A percentile compares a stretch with the other conserved stretches of the same genome.
phyloP scores from a whole-genome alignment of 2,329 filamentous ascomycete species.

The Scortechinia acanthostroma region DNA sequence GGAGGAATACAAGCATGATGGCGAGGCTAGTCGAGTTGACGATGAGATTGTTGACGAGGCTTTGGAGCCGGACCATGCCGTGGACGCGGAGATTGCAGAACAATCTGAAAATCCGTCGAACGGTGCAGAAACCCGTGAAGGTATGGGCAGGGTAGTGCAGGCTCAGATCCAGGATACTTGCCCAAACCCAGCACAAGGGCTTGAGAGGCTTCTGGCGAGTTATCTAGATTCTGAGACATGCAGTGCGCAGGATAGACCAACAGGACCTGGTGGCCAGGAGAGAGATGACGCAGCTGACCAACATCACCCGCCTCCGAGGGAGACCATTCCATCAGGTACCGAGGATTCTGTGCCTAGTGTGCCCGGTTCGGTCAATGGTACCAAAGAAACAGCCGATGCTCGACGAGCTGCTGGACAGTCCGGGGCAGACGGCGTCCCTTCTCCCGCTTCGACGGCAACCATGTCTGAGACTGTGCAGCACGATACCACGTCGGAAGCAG shows the following conservation, averaged over 20 bases:
- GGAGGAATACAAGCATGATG: constrained; percentile 66
- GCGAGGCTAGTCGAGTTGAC: constrained; percentile 41
- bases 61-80: background rate
- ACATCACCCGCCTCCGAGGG: too few species aligned
- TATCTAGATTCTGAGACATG: background rate
- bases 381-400: background rate
- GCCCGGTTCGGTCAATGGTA: background rate
- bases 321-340: background rate
- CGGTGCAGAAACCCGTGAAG: background rate
- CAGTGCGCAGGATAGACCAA: background rate
- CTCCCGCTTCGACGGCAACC: background rate
- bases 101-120: background rate
- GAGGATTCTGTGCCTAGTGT: background rate
- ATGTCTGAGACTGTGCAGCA: background rate
- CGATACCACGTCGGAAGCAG: background rate
- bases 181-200: too few species aligned
- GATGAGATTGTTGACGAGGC: constrained; percentile 24
- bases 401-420: background rate
- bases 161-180: too few species aligned
- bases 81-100: background rate
- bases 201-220: background rate
- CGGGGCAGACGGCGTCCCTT: too few species aligned
- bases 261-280: background rate
- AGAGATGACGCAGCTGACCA: too few species aligned
- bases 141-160: too few species aligned